Percentiles rank a stretch among this genome's conserved stretches.
Evolutionary conservation across 257 asterid species (phyloP).

Genomic region (Scutellaria galericulata): DNA sequence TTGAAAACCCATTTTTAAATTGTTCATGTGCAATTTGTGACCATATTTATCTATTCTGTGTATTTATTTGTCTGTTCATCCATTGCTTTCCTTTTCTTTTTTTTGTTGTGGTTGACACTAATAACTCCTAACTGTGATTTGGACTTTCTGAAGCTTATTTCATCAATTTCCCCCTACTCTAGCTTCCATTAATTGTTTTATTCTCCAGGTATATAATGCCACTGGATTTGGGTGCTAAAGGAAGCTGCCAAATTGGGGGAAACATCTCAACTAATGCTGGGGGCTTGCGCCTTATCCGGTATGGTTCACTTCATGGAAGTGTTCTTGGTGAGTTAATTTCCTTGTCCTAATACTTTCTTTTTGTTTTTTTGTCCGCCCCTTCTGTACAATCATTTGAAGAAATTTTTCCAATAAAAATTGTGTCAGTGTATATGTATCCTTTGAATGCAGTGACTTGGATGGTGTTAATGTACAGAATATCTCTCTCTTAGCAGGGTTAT

Average conservation of each 20-base stretch:
- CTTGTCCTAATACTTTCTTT: slow-evolving; percentile 1
- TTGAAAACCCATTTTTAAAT: neutral
- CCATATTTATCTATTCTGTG: neutral
- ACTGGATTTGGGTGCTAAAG: slow-evolving; percentile 99
- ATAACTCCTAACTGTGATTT: slow-evolving; percentile 6
- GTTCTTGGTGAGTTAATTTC: slow-evolving; percentile 75
- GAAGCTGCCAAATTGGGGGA: slow-evolving; percentile 99
- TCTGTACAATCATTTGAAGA: slow-evolving; percentile 2
- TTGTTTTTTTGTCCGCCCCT: neutral
- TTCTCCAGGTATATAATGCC: slow-evolving; percentile 83
- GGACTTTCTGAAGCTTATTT: slow-evolving; percentile 30
- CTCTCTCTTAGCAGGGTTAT: neutral
- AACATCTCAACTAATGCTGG: slow-evolving; percentile 98
- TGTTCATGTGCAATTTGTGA: neutral
- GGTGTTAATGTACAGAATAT: no score
- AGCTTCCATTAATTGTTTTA: slow-evolving; percentile 30
- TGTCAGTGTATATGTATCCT: neutral
- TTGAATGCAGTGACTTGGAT: slow-evolving; percentile 24
- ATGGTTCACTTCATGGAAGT: slow-evolving; percentile 94
- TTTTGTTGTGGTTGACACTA: neutral
- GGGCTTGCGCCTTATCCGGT: slow-evolving; percentile 94
- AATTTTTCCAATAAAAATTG: neutral
- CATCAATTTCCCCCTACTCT: slow-evolving; percentile 16
- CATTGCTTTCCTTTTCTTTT: neutral
- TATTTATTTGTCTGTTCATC: slow-evolving; percentile 3